These are phyloP conservation scores for Cladorrhinum samala DNA, from an alignment of 495 filamentous ascomycete genomes.

Conservation along the genomic window DNA sequence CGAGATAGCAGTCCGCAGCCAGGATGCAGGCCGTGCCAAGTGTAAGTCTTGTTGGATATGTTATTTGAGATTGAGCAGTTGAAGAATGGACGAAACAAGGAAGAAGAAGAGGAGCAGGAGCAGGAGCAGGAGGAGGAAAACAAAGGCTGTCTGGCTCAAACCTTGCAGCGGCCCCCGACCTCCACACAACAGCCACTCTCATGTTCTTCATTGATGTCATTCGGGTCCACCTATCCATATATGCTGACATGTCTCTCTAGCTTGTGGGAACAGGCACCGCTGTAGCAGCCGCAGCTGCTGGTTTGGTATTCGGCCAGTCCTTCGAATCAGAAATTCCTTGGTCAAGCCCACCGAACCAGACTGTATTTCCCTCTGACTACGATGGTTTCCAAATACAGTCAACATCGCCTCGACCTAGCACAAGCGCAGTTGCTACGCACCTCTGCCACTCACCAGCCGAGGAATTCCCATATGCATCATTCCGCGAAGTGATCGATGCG, in stretches of 20 bases:
- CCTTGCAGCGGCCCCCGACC: too few relatives aligned
- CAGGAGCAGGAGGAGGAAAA: background rate
- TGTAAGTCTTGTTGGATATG: constrained; percentile 42
- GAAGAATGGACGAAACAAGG: background rate
- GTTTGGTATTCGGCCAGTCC: constrained; percentile 48
- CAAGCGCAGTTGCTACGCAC: constrained; percentile 28
- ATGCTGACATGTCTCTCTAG: constrained; percentile 27
- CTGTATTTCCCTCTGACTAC: constrained; percentile 38
- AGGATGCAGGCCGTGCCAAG: constrained; percentile 60
- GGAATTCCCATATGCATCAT: constrained; percentile 30
- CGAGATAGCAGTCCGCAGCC: constrained; percentile 34
- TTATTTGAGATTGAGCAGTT: background rate
- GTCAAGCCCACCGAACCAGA: constrained; percentile 31
- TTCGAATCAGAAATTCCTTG: constrained; percentile 28
- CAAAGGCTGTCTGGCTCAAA: background rate
- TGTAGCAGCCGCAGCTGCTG: constrained; percentile 53
- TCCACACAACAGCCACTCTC: too few relatives aligned
- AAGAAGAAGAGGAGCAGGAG: background rate
- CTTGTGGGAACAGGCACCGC: constrained; percentile 54
- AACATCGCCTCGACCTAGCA: constrained; percentile 36
- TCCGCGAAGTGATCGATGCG: constrained; percentile 21
- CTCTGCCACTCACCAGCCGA: constrained; percentile 27
- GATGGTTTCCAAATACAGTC: constrained; percentile 30
- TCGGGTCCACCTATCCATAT: too few relatives aligned
- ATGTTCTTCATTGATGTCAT: too few relatives aligned